Percentiles rank a stretch among this genome's conserved stretches.
phyloP scores from a whole-genome alignment of 805 yeast species.

The Metschnikowia koreensis region DNA sequence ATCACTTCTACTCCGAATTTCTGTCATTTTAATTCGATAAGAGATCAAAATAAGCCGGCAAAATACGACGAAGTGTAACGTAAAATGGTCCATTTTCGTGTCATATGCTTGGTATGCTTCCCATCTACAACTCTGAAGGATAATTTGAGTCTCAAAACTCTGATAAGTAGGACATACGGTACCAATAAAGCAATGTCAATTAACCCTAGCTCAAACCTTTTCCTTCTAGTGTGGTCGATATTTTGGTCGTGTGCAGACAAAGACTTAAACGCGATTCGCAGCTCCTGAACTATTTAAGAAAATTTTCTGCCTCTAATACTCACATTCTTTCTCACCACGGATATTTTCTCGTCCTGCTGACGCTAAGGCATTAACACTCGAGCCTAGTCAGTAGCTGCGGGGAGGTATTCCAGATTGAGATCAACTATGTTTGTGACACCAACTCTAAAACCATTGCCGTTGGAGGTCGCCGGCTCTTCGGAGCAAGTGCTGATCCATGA shows the following conservation, averaged over 20 bases:
- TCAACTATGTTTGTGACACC: conserved; percentile 29
- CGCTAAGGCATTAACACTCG: conserved; percentile 18
- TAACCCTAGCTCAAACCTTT: not conserved
- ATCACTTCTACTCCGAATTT: too few relatives aligned
- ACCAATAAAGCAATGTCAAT: too few relatives aligned
- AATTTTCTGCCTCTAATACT: not conserved
- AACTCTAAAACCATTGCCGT: conserved; percentile 98
- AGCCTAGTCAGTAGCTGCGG: conserved; percentile 12
- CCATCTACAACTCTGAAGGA: too few relatives aligned
- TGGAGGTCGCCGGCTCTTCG: conserved; percentile 77
- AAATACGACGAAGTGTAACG: too few relatives aligned
- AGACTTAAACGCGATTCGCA: not conserved
- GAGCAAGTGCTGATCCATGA: conserved; percentile 77
- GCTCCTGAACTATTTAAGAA: not conserved
- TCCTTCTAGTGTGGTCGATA: not conserved
- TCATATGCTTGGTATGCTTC: too few relatives aligned
- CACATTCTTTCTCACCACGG: conserved; percentile 5
- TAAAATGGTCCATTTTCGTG: too few relatives aligned
- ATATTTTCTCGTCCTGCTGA: conserved; percentile 4
- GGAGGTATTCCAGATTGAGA: conserved; percentile 24
- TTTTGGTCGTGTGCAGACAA: conserved; percentile 8
- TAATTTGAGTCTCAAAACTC: too few relatives aligned
- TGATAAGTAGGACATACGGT: too few relatives aligned
- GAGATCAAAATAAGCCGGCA: too few relatives aligned
- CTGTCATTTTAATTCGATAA: too few relatives aligned